Percentiles rank a stretch among this genome's conserved stretches.
phyloP scores from a whole-genome alignment of 805 yeast species.

The Candida sonorensis region DNA sequence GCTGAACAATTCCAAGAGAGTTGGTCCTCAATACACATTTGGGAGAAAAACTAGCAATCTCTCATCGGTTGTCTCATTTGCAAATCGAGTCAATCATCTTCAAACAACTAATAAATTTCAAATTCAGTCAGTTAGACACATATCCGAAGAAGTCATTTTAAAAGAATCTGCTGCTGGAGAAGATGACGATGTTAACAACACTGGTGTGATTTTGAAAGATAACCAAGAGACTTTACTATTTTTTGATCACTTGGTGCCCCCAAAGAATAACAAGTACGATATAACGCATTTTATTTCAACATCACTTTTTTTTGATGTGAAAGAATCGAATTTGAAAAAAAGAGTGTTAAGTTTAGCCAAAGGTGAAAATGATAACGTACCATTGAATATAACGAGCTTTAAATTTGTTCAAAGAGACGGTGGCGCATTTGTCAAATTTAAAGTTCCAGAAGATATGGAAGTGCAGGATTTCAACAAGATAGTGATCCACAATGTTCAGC shows the following conservation, averaged over 20 bases:
- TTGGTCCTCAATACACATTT: too few relatives aligned
- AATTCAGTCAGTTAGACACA: constrained; percentile 1
- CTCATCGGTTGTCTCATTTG: too few relatives aligned
- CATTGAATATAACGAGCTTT: constrained; percentile 46
- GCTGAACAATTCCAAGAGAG: too few relatives aligned
- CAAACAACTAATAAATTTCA: too few relatives aligned
- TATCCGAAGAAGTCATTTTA: constrained; percentile 24
- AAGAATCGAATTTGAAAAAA: constrained; percentile 28
- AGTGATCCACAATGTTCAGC: constrained; percentile 34
- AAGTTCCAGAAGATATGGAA: constrained; percentile 45
- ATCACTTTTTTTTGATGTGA: constrained; percentile 31
- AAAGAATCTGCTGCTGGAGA: constrained; percentile 46
- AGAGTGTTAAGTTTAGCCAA: constrained; percentile 30
- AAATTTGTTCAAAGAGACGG: constrained; percentile 79
- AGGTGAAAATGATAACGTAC: constrained; percentile 20
- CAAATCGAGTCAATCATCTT: too few relatives aligned
- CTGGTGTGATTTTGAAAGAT: constrained; percentile 50
- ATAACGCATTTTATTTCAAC: constrained; percentile 34
- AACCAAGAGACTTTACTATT: constrained; percentile 46
- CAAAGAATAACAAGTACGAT: constrained; percentile 35
- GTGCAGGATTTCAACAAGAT: constrained; percentile 46
- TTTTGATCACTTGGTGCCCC: constrained; percentile 49
- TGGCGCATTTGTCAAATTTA: constrained; percentile 83
- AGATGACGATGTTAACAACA: constrained; percentile 43
- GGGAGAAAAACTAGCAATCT: too few relatives aligned